Percentiles rank a stretch among this genome's conserved stretches.
These are phyloP conservation scores for Serendipita sp. DNA, from an alignment of 768 basidiomycete genomes.

Conservation along the genomic window DNA sequence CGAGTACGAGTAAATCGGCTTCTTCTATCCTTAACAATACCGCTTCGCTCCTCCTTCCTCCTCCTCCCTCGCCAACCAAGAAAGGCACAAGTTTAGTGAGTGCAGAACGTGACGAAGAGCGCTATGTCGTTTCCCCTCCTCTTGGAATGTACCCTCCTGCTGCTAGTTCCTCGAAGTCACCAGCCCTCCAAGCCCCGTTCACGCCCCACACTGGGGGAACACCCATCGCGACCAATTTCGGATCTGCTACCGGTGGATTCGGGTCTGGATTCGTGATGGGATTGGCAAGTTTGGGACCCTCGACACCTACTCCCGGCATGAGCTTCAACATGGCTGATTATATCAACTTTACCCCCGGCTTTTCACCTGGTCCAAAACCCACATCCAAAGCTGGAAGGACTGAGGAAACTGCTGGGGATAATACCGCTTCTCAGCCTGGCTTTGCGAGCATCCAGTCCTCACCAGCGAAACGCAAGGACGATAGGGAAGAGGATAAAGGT, in stretches of 20 bases:
- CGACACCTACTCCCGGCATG: neutral
- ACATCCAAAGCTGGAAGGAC: neutral
- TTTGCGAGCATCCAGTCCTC: too few species aligned
- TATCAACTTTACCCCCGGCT: constrained; percentile 2
- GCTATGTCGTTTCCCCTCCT: neutral
- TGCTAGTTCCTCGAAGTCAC: neutral
- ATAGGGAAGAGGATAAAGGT: too few species aligned
- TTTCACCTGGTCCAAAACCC: neutral
- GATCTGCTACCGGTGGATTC: neutral
- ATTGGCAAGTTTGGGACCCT: neutral
- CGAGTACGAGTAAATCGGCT: neutral
- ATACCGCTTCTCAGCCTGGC: too few species aligned
- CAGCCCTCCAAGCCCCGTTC: neutral
- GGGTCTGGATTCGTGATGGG: neutral
- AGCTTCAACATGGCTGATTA: neutral
- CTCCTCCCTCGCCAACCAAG: constrained; percentile 1
- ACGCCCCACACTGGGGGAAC: neutral
- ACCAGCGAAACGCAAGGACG: too few species aligned
- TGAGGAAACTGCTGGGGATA: neutral
- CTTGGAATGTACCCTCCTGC: neutral
- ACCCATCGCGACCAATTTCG: neutral
- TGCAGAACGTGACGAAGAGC: neutral
- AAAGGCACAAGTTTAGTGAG: neutral
- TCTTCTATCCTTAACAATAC: neutral
- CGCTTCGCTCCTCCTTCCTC: neutral